A percentile compares a stretch with the other conserved stretches of the same genome.
phyloP scores from a whole-genome alignment of 2,329 filamentous ascomycete species.

The Sporothrix schenckii region DNA sequence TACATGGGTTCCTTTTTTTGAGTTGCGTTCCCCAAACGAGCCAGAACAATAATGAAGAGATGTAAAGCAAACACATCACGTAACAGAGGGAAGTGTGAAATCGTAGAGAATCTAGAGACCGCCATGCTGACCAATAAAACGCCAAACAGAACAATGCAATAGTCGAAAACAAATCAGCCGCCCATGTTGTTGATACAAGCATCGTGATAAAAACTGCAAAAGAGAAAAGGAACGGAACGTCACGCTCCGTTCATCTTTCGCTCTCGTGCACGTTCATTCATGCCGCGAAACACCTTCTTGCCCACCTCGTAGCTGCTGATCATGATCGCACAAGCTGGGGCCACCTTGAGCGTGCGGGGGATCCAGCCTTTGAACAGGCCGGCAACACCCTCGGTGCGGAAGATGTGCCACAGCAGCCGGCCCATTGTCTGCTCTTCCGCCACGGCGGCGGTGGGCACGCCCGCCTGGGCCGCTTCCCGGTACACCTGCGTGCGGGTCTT shows the following conservation, averaged over 20 bases:
- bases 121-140: constrained; percentile 11
- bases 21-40: constrained; percentile 4
- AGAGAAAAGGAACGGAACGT: neutral
- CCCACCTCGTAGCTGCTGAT: constrained; percentile 97
- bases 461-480: constrained; percentile 54
- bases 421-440: constrained; percentile 81
- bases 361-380: constrained; percentile 93
- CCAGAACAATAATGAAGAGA: neutral
- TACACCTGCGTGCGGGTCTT: constrained; percentile 93
- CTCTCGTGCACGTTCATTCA: constrained; percentile 61
- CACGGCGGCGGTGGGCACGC: constrained; percentile 44
- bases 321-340: constrained; percentile 97
- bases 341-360: constrained; percentile 88
- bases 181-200: neutral
- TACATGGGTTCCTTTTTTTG: neutral
- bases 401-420: constrained; percentile 87
- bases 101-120: neutral
- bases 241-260: constrained; percentile 31
- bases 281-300: constrained; percentile 78
- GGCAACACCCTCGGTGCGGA: constrained; percentile 75
- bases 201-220: constrained; percentile 6
- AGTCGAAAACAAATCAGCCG: neutral
- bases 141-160: neutral
- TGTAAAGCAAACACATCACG: neutral
- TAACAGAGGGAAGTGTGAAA: constrained; percentile 23